Base-by-base conservation (phyloP, 352 stramenopile genomes). In the Pythium oligandrum region DNA sequence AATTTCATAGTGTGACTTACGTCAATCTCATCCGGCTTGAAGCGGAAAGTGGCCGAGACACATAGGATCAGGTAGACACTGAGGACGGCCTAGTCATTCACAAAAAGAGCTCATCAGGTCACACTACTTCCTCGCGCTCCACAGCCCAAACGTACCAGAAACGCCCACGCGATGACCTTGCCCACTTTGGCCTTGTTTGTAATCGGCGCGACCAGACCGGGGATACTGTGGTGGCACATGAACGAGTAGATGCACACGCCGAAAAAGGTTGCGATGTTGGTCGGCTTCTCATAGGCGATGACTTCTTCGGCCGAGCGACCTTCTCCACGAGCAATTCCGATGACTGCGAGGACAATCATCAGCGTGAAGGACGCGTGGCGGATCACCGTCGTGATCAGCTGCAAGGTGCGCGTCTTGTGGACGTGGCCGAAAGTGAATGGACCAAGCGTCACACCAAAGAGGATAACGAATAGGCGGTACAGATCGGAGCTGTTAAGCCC, bases 161-260 rank as follows among this genome's bases (percentile, higher is more conserved):
- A 95, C 4, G 82, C 70, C 32, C 59, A 69, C 3, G 70, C 69
- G 12, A 95, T 68, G 39, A 95, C 71, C 34, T 64, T 53, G 17
- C 78, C 65, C 35, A 92, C 78, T 67, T 84, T 78, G n/a, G 61
- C 60, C 58, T 93, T 95, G 75, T 95, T 70, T 3, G 69, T 84
- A 50, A 95, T 87, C 10, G 84, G 84, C 34, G 82, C 80, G 44
- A 95, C 75, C 35, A 95, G 80, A 17, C 84, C 84, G 3, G 84
- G 84, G 46, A 95, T 77, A 47, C 84, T 93, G 73, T 95, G 84
- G 56, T 95, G 84, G 59, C 84, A 95, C 84, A 95, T 95, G 75
- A 95, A 95, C 36, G 84, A 93, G 61, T 95, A 95, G 55, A 95
- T 95, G 64, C 78, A 92, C 17, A 92, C 81, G 37, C 84, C 84